Evolutionary conservation across 2,329 filamentous ascomycete species (phyloP).

Genomic region (Sporothrix curviconia): DNA sequence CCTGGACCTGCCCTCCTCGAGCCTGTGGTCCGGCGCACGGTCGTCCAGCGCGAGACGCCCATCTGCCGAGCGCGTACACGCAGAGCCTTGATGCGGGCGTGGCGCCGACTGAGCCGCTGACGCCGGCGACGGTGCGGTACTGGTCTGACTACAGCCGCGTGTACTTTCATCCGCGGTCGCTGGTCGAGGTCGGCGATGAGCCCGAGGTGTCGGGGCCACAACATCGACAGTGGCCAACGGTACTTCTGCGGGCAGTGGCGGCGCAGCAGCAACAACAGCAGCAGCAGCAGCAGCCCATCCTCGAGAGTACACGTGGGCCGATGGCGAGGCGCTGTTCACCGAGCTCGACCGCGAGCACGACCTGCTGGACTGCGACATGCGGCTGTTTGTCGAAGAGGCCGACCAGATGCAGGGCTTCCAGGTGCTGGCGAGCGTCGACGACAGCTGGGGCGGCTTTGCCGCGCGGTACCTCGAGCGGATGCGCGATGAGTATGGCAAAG

Average conservation of each 20-base stretch:
- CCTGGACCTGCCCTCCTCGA: constrained; percentile 12
- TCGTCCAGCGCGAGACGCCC: constrained; percentile 60
- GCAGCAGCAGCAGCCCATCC: not conserved
- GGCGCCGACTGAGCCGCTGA: constrained; percentile 53
- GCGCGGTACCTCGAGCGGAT: constrained; percentile 68
- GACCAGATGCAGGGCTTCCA: constrained; percentile 89
- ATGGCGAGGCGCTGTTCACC: constrained; percentile 69
- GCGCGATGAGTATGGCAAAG: constrained; percentile 86
- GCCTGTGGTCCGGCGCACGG: constrained; percentile 50
- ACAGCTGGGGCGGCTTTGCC: constrained; percentile 76
- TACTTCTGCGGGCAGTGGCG: not conserved
- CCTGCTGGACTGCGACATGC: constrained; percentile 80
- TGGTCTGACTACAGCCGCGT: constrained; percentile 94
- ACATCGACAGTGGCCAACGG: not conserved
- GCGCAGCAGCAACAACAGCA: not conserved
- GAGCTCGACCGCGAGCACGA: constrained; percentile 74
- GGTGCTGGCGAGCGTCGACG: constrained; percentile 62
- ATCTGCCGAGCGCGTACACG: constrained; percentile 73
- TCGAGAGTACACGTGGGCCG: constrained; percentile 43
- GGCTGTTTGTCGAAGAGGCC: constrained; percentile 85
- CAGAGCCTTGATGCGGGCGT: constrained; percentile 67
- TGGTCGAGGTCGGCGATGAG: constrained; percentile 59
- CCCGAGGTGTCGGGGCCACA: constrained; percentile 7
- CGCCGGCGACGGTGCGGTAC: constrained; percentile 69
- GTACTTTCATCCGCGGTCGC: constrained; percentile 85